Evolutionary conservation across 2,329 filamentous ascomycete species (phyloP).

Genomic region (Microdochium bolleyi): DNA sequence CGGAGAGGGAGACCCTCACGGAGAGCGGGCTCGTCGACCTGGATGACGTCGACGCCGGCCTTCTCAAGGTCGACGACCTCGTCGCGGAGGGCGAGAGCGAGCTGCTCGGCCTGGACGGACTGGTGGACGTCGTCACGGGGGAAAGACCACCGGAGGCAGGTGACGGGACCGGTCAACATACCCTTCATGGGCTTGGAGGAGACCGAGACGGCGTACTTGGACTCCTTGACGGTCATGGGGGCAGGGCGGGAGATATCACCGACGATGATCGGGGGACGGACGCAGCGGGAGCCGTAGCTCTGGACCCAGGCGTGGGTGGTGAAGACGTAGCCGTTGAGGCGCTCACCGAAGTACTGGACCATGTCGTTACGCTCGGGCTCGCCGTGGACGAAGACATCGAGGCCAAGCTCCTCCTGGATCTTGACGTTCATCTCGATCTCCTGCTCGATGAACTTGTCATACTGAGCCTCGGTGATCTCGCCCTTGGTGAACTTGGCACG

Average conservation of each 20-base stretch:
- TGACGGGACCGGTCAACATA: constrained; percentile 99
- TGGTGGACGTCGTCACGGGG: constrained; percentile 99
- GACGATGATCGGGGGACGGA: constrained; percentile 95
- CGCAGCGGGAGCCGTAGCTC: constrained; percentile 96
- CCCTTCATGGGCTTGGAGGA: constrained; percentile 99
- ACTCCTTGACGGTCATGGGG: constrained; percentile 99
- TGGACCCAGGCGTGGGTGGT: constrained; percentile 99
- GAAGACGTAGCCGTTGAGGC: constrained; percentile 93
- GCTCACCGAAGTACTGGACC: constrained; percentile 99
- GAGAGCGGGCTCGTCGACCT: constrained; percentile 97
- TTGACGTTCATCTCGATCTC: constrained; percentile 93
- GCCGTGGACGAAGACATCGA: constrained; percentile 96
- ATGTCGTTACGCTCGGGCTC: constrained; percentile 99
- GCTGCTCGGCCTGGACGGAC: constrained; percentile 97
- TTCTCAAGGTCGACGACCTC: constrained; percentile 97
- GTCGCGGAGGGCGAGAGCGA: constrained; percentile 94
- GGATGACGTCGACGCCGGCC: constrained; percentile 94
- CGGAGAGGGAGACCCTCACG: constrained; percentile 99
- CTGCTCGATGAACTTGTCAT: constrained; percentile 99
- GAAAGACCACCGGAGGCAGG: constrained; percentile 99
- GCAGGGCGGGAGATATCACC: constrained; percentile 95
- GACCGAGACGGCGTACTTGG: constrained; percentile 93
- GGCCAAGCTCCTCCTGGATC: constrained; percentile 95
- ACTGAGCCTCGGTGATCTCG: constrained; percentile 85
- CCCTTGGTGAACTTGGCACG: constrained; percentile 99